Evolutionary conservation across 805 yeast species (phyloP).

Genomic region (Komagataella pastoris): DNA sequence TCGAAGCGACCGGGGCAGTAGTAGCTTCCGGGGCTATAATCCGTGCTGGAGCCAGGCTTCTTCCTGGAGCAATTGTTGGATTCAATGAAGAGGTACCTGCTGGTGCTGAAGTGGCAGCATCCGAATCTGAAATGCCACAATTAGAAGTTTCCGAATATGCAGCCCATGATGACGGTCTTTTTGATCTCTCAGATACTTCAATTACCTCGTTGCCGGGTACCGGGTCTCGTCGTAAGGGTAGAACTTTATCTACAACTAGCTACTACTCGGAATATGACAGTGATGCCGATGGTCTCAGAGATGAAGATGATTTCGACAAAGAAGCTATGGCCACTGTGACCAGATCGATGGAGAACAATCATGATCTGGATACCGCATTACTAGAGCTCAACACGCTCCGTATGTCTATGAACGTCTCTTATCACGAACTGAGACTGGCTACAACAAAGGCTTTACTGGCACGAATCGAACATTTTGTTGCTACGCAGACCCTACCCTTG

Average conservation of each 20-base stretch:
- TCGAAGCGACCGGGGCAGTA: constrained; percentile 45
- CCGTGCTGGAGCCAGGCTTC: constrained; percentile 34
- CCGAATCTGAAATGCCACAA: background rate
- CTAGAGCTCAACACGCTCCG: constrained; percentile 87
- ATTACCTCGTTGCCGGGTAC: constrained; percentile 14
- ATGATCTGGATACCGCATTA: constrained; percentile 85
- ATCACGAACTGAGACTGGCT: constrained; percentile 82
- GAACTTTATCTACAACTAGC: constrained; percentile 21
- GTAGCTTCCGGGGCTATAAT: constrained; percentile 55
- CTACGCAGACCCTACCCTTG: constrained; percentile 63
- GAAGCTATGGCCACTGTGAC: constrained; percentile 94
- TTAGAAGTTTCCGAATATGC: background rate
- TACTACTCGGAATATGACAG: constrained; percentile 16
- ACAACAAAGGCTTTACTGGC: constrained; percentile 60
- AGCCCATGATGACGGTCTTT: constrained; percentile 10
- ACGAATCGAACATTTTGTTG: constrained; percentile 59
- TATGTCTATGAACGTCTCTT: constrained; percentile 95
- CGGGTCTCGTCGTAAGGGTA: constrained; percentile 11
- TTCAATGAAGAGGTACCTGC: constrained; percentile 33
- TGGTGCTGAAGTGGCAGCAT: background rate
- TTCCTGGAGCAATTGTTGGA: constrained; percentile 71
- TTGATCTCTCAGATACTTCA: constrained; percentile 42
- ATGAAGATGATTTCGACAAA: constrained; percentile 64
- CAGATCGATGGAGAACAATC: constrained; percentile 85
- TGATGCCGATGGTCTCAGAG: constrained; percentile 24